phyloP scores from a whole-genome alignment of 768 basidiomycete genomes.

The Cystofilobasidium capitatum region DNA sequence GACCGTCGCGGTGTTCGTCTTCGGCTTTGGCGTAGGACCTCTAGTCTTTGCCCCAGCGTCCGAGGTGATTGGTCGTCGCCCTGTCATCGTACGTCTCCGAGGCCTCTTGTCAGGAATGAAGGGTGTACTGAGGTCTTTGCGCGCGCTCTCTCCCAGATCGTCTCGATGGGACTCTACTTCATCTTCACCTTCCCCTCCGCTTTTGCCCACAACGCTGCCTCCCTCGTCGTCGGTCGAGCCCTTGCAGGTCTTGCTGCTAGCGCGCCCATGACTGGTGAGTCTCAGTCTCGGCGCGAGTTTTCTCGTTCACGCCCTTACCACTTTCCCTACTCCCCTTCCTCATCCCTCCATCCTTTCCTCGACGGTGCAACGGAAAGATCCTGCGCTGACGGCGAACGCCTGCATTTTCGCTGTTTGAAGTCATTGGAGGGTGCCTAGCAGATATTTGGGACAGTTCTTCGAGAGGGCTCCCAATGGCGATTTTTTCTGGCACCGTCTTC shows the following conservation, averaged over 20 bases:
- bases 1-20: slow-evolving; percentile 22
- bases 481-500: slow-evolving; percentile 36
- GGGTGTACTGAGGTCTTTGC: no score
- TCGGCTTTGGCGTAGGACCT: slow-evolving; percentile 34
- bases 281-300: no score
- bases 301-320: no score
- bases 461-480: slow-evolving; percentile 36
- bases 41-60: slow-evolving; percentile 36
- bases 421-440: slow-evolving; percentile 7
- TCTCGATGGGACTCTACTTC: slow-evolving; percentile 34
- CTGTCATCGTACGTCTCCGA: no score
- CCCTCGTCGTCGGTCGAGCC: slow-evolving; percentile 35
- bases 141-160: no score
- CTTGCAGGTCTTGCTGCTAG: slow-evolving; percentile 36
- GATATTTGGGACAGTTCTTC: slow-evolving; percentile 35
- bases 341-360: no score
- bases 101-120: no score
- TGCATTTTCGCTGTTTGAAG: no score
- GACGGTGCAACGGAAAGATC: no score
- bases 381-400: no score
- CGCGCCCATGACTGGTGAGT: slow-evolving; percentile 32
- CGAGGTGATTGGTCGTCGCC: slow-evolving; percentile 35
- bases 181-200: slow-evolving; percentile 39
- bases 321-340: no score
- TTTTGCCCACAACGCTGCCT: slow-evolving; percentile 33